These are phyloP conservation scores for Kernera saxatilis DNA, from an alignment of 345 rosid genomes.

Conservation along the genomic window DNA sequence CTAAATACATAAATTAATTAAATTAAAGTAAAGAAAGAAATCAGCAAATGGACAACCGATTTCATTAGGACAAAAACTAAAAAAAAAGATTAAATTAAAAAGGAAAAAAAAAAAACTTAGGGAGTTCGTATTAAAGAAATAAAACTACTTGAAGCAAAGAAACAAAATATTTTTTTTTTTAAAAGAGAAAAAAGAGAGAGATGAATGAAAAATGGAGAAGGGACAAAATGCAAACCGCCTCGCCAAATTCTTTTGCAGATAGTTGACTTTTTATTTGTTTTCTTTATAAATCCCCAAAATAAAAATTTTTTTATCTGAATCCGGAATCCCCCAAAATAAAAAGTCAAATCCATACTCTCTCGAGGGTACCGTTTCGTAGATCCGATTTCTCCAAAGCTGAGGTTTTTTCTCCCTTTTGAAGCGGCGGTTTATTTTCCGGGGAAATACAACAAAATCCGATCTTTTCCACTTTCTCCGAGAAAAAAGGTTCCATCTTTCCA, in stretches of 20 bases:
- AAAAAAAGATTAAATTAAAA: not conserved
- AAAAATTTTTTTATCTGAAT: not conserved
- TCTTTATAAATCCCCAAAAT: not conserved
- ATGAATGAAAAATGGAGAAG: not conserved
- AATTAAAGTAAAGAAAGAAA: not conserved
- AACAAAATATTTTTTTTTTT: too few species aligned
- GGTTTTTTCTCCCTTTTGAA: not conserved
- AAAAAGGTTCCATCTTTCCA: conserved; percentile 13
- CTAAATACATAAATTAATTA: not conserved
- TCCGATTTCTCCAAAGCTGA: conserved; percentile 32
- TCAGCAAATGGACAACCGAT: not conserved
- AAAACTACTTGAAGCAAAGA: not conserved
- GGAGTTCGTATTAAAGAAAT: too few species aligned
- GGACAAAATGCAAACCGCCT: conserved; percentile 28
- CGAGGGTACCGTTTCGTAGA: conserved; percentile 14
- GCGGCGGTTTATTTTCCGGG: conserved; percentile 9
- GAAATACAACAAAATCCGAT: not conserved
- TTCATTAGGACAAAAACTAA: not conserved
- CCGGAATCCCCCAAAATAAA: conserved; percentile 15
- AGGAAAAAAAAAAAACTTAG: too few species aligned
- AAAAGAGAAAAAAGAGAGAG: not conserved
- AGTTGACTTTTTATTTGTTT: conserved; percentile 35
- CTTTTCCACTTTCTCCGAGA: conserved; percentile 3
- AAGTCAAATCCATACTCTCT: conserved; percentile 33
- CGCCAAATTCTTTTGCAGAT: conserved; percentile 22